Percentiles rank a stretch among this genome's conserved stretches.
Conservation (phyloP, 2,329 filamentous ascomycete genomes). For the Xylariaceae sp. region DNA sequence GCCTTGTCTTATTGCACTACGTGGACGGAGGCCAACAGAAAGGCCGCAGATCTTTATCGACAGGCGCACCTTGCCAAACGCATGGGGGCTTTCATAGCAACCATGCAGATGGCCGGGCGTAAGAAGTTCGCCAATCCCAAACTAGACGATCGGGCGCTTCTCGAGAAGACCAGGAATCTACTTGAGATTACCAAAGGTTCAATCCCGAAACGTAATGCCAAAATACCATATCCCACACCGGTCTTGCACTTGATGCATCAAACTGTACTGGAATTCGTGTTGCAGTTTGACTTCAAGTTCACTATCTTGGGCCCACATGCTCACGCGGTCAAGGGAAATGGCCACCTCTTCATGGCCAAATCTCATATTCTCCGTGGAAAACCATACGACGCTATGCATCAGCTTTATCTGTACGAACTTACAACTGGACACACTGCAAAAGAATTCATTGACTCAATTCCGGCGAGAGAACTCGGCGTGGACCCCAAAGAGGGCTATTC, state of each 20-base stretch:
- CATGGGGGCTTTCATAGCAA: not conserved
- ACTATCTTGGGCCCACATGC: not conserved
- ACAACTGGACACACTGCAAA: not conserved
- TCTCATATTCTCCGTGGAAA: no score
- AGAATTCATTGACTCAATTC: slow-evolving; percentile 8
- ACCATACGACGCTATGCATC: no score
- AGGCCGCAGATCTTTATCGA: not conserved
- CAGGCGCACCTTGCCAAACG: not conserved
- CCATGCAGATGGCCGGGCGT: not conserved
- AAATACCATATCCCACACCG: no score
- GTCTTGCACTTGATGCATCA: slow-evolving; percentile 15
- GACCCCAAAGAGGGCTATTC: not conserved
- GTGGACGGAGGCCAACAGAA: not conserved
- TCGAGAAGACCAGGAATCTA: no score
- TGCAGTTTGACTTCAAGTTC: slow-evolving; percentile 4
- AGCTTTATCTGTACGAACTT: no score
- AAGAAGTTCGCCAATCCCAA: not conserved
- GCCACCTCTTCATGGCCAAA: no score
- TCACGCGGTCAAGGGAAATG: not conserved
- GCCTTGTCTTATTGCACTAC: not conserved
- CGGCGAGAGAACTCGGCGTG: no score
- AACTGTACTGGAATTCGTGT: slow-evolving; percentile 8
- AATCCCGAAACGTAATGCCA: no score
- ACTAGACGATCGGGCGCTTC: no score
- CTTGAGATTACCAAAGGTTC: no score